A percentile compares a stretch with the other conserved stretches of the same genome.
Evolutionary conservation across 805 yeast genomes (phyloP).

Genomic region (Candida parachauliodes): DNA sequence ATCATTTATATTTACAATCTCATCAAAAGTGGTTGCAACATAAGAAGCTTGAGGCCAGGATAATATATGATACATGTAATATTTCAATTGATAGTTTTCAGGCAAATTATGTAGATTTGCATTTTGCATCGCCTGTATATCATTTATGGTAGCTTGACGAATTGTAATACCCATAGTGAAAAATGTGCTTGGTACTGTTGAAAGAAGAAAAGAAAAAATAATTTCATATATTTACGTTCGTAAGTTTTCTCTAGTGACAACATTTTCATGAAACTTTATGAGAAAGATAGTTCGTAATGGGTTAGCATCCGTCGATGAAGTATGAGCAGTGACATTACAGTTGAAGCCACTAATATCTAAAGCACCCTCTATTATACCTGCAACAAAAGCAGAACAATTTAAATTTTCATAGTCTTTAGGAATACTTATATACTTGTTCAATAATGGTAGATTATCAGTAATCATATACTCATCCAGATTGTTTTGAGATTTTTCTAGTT

Average conservation of each 20-base stretch:
- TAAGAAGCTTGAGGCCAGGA: constrained; percentile 98
- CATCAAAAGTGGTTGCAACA: constrained; percentile 76
- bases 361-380: constrained; percentile 82
- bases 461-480: constrained; percentile 73
- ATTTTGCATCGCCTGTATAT: constrained; percentile 93
- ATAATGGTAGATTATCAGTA: constrained; percentile 67
- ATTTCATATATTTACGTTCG: constrained; percentile 16
- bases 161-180: constrained; percentile 75
- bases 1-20: constrained; percentile 18
- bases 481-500: constrained; percentile 68
- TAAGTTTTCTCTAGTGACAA: constrained; percentile 51
- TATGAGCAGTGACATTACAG: constrained; percentile 80
- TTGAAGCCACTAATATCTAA: constrained; percentile 69
- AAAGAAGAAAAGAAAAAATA: background rate
- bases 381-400: constrained; percentile 78
- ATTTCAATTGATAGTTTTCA: constrained; percentile 88
- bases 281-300: constrained; percentile 74
- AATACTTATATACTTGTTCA: constrained; percentile 68
- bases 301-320: constrained; percentile 54
- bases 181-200: too few relatives aligned
- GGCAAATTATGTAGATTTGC: constrained; percentile 90
- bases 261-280: constrained; percentile 61
- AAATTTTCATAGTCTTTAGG: constrained; percentile 77
- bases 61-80: constrained; percentile 87
- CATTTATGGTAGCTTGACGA: constrained; percentile 81